Conservation (phyloP, 108 stramenopile species). For the Hondaea fermentalgiana region DNA sequence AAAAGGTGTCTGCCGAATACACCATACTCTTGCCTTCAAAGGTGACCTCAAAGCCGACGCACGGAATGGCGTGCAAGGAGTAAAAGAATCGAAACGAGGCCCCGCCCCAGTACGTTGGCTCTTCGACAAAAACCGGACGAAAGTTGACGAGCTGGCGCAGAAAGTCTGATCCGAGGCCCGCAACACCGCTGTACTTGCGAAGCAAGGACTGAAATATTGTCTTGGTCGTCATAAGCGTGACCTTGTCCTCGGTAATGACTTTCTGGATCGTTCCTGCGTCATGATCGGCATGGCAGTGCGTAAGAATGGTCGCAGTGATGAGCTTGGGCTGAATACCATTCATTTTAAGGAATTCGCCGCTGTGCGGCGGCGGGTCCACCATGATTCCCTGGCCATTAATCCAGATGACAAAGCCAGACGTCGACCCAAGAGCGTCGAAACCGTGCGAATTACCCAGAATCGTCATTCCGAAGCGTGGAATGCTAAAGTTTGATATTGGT, state of each 20-base stretch:
- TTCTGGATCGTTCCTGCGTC: slow-evolving; percentile 36
- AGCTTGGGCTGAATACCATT: slow-evolving; percentile 26
- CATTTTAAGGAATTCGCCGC: slow-evolving; percentile 11
- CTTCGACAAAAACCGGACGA: slow-evolving; percentile 25
- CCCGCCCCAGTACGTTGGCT: slow-evolving; percentile 22
- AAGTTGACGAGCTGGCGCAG: slow-evolving; percentile 24
- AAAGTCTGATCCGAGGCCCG: slow-evolving; percentile 1
- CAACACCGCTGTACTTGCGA: slow-evolving; percentile 30
- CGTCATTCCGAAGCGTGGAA: slow-evolving; percentile 83
- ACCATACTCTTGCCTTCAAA: slow-evolving; percentile 29
- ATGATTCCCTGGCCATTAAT: slow-evolving; percentile 33
- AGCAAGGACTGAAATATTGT: slow-evolving; percentile 33
- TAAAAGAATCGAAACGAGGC: slow-evolving; percentile 33
- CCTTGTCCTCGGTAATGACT: slow-evolving; percentile 22
- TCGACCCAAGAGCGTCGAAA: slow-evolving; percentile 44
- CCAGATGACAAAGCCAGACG: slow-evolving; percentile 37
- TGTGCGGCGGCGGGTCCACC: slow-evolving; percentile 64
- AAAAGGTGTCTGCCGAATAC: slow-evolving; percentile 34
- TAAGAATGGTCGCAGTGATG: slow-evolving; percentile 28
- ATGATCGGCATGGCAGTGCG: slow-evolving; percentile 35
- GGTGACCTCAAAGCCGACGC: slow-evolving; percentile 29
- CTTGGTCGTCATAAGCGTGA: slow-evolving; percentile 27
- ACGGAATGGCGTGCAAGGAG: slow-evolving; percentile 34
- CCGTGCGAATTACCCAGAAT: slow-evolving; percentile 85
- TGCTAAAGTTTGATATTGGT: slow-evolving; percentile 32